Evolutionary conservation across 2,329 filamentous ascomycete species (phyloP), one percentile per base, ranked within the genome.

Genomic region (Zasmidium citrigriseum): DNA sequence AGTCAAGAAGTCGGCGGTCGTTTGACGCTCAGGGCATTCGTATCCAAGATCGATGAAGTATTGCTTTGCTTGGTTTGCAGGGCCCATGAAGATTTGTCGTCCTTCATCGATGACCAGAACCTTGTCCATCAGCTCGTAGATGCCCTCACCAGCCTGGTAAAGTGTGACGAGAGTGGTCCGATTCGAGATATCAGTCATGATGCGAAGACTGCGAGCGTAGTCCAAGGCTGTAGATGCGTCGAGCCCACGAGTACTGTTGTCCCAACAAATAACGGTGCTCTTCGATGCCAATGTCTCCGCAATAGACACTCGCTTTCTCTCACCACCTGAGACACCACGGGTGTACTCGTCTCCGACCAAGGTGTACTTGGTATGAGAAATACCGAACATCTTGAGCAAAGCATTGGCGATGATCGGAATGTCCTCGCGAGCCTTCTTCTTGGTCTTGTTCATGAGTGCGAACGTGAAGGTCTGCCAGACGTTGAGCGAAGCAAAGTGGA

Each of bases 381-480:
- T 92, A 10, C 88, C 89, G 65, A 93, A 93, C 78, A 93, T 91
- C 68, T 86, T 88, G 70, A 92, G 75, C 47, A 93, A 76, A 0
- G 88, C 86, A 53, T 86, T 82, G 18, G 89, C 84, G 55, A 93
- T 87, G 56, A 89, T 75, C 0, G 86, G 85, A 22, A 91, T 89
- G 49, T 87, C 83, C 2, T 77, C 9, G n/a, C n/a, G n/a, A n/a
- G n/a, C n/a, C n/a, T n/a, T n/a, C n/a, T n/a, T n/a, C n/a, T n/a
- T n/a, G n/a, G 88, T 91, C 76, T 91, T 91, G 75, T 86, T 91
- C 73, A 86, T 83, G 50, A 93, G 77, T 0, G 89, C 88, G 67
- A 93, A 93, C 3, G 83, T 85, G 45, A 93, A 77, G 0, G 90
- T 93, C 73, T 92, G 88, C 82, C 88, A 89, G 0, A 93, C 90